Evolutionary conservation across 306 rosid genomes (phyloP).

Genomic region (Betula pendula): DNA sequence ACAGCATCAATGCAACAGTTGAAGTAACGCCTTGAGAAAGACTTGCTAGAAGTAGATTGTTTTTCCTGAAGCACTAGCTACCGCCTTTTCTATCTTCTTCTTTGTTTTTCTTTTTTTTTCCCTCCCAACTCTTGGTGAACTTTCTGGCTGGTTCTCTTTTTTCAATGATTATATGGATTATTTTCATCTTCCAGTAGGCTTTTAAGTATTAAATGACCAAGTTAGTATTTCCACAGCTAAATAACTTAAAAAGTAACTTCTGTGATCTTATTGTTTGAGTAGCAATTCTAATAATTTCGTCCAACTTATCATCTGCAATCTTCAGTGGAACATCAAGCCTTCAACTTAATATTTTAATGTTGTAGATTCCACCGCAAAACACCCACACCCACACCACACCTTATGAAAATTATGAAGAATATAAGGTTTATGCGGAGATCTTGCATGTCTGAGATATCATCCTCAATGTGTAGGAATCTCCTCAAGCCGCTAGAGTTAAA

Average conservation of each 20-base stretch:
- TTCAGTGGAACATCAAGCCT: background rate
- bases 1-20: conserved; percentile 99
- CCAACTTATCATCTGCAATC: background rate
- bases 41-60: conserved; percentile 76
- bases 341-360: background rate
- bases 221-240: background rate
- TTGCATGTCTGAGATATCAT: conserved; percentile 18
- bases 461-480: conserved; percentile 70
- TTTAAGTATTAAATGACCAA: background rate
- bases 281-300: background rate
- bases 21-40: conserved; percentile 97
- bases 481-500: conserved; percentile 98
- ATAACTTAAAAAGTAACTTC: background rate
- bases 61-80: background rate
- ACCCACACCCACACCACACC: background rate
- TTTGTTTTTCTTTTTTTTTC: background rate
- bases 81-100: background rate
- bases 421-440: background rate
- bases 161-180: background rate
- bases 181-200: background rate
- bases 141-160: background rate
- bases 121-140: background rate
- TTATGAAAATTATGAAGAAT: background rate
- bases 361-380: background rate
- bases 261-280: background rate